Conservation (phyloP, 495 filamentous ascomycete species). For the Xylaria grammica region DNA sequence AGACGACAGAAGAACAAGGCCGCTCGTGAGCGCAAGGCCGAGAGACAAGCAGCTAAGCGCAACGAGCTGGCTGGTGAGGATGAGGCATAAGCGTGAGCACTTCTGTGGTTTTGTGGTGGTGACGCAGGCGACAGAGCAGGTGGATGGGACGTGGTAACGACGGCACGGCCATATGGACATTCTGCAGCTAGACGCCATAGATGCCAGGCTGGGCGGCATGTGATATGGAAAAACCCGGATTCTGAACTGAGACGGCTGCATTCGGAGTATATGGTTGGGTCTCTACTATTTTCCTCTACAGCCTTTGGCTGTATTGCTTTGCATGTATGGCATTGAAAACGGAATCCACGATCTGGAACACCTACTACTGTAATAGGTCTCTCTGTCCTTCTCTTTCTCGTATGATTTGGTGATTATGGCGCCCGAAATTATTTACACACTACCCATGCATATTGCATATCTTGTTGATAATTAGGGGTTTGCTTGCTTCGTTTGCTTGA, state of each 20-base stretch:
- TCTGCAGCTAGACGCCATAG: conserved; percentile 34
- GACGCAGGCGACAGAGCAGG: conserved; percentile 32
- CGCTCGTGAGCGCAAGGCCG: conserved; percentile 92
- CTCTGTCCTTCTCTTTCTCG: not conserved
- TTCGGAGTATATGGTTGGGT: conserved; percentile 63
- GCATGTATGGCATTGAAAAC: conserved; percentile 62
- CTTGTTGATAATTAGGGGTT: too few relatives aligned
- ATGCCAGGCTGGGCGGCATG: conserved; percentile 35
- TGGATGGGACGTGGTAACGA: conserved; percentile 39
- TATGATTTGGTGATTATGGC: not conserved
- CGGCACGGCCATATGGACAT: conserved; percentile 32
- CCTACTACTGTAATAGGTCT: conserved; percentile 12
- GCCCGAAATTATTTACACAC: too few relatives aligned
- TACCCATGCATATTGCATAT: too few relatives aligned
- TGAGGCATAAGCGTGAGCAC: conserved; percentile 59
- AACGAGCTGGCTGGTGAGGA: conserved; percentile 74
- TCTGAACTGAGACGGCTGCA: conserved; percentile 50
- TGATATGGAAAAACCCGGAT: conserved; percentile 48
- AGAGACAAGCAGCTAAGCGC: conserved; percentile 88
- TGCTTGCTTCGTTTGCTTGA: too few relatives aligned
- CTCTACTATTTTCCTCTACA: conserved; percentile 49
- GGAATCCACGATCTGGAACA: conserved; percentile 60
- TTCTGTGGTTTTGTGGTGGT: conserved; percentile 6
- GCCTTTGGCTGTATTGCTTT: conserved; percentile 48
- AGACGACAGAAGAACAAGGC: conserved; percentile 99